Percentiles rank a stretch among this genome's conserved stretches.
Evolutionary conservation across 495 filamentous ascomycete species (phyloP).

Genomic region (Penicillium coprophilum): DNA sequence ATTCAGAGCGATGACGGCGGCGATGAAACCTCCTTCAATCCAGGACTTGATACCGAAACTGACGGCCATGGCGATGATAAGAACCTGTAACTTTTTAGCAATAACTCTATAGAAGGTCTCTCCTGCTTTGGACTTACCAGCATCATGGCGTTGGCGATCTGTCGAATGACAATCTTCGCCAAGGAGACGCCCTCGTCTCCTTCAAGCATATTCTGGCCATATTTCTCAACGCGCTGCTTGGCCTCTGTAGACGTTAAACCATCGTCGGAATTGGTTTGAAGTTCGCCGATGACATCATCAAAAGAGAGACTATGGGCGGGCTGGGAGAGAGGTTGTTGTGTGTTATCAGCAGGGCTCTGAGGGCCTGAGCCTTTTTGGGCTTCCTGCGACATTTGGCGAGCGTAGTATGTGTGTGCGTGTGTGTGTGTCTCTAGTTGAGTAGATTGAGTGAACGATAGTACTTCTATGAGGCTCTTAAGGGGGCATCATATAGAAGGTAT

Average conservation of each 20-base stretch:
- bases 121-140: constrained; percentile 37
- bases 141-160: constrained; percentile 69
- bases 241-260: constrained; percentile 60
- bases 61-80: constrained; percentile 68
- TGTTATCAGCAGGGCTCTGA: constrained; percentile 1
- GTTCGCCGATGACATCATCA: constrained; percentile 55
- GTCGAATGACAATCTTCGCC: constrained; percentile 57
- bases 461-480: constrained; percentile 36
- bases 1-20: constrained; percentile 64
- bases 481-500: constrained; percentile 40
- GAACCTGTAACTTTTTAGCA: constrained; percentile 44
- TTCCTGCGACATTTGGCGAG: constrained; percentile 46
- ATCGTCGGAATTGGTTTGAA: constrained; percentile 58
- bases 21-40: constrained; percentile 70
- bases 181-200: constrained; percentile 57
- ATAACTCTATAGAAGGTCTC: neutral
- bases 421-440: constrained; percentile 6
- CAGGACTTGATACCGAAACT: constrained; percentile 67
- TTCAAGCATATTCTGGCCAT: constrained; percentile 63
- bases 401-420: no score
- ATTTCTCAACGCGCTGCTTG: constrained; percentile 51
- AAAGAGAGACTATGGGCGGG: constrained; percentile 65
- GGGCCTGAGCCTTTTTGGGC: constrained; percentile 42
- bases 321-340: constrained; percentile 42
- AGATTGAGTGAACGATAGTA: constrained; percentile 9